A percentile compares a stretch with the other conserved stretches of the same genome.
Conservation (phyloP, 1,284 basidiomycete genomes). For the Pisolithus thermaeus region DNA sequence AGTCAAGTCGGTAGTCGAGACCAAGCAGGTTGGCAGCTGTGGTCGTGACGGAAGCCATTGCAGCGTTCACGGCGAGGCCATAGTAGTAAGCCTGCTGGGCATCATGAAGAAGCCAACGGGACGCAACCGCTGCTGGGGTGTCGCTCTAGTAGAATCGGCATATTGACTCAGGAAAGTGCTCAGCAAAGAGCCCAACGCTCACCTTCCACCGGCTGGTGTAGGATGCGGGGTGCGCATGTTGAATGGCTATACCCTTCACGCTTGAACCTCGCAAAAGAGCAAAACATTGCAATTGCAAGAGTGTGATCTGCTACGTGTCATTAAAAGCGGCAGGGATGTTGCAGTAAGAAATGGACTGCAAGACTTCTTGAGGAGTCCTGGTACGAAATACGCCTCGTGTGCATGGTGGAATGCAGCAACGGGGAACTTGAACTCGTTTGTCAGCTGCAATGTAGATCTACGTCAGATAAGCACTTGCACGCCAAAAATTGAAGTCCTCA, state of each 20-base stretch:
- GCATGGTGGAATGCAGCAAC: slow-evolving; percentile 86
- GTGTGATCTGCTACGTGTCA: slow-evolving; percentile 35
- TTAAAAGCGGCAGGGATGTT: slow-evolving; percentile 3
- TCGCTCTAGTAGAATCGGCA: slow-evolving; percentile 41
- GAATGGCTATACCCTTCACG: slow-evolving; percentile 58
- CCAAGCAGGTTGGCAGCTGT: slow-evolving; percentile 61
- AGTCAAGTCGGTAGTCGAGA: slow-evolving; percentile 63
- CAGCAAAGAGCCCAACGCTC: background rate
- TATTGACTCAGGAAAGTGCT: background rate
- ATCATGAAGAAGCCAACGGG: slow-evolving; percentile 63
- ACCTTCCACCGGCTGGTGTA: slow-evolving; percentile 37
- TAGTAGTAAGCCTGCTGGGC: slow-evolving; percentile 67
- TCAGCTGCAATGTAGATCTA: slow-evolving; percentile 36
- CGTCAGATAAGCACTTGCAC: background rate
- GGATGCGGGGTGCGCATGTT: slow-evolving; percentile 23
- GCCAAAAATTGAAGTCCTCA: slow-evolving; percentile 19
- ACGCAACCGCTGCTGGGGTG: slow-evolving; percentile 54
- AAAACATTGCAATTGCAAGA: slow-evolving; percentile 78
- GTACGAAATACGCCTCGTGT: slow-evolving; percentile 80
- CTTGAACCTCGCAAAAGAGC: slow-evolving; percentile 62
- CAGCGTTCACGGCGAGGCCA: slow-evolving; percentile 38
- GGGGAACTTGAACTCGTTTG: slow-evolving; percentile 77
- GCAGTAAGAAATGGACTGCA: slow-evolving; percentile 51
- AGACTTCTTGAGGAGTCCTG: slow-evolving; percentile 68
- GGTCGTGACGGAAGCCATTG: slow-evolving; percentile 57